A percentile compares a stretch with the other conserved stretches of the same genome.
These are phyloP conservation scores for Azolla pinnata DNA, from an alignment of 75 land plant genomes.

Conservation along the genomic window DNA sequence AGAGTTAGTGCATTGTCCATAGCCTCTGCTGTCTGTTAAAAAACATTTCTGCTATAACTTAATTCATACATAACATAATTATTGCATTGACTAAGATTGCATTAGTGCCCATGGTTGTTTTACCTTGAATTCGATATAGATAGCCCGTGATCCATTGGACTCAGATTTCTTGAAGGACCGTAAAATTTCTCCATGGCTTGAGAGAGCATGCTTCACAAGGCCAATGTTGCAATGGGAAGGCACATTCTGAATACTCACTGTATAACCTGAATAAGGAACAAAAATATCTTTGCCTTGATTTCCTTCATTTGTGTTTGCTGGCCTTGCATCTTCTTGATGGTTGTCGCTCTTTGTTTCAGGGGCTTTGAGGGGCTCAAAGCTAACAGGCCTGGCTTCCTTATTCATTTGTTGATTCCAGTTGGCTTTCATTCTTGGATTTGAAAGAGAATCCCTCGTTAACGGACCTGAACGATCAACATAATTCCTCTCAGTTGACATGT, in stretches of 20 bases:
- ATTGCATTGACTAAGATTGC: neutral
- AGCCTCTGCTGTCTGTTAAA: conserved; percentile 1
- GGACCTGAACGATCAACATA: no score
- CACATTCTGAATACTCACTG: neutral
- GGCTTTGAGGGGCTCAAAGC: neutral
- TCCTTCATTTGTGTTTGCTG: no score
- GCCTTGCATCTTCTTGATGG: no score
- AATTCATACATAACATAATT: neutral
- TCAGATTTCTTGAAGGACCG: conserved; percentile 2
- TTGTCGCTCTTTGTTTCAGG: neutral
- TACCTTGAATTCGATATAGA: conserved; percentile 1
- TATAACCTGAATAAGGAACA: neutral
- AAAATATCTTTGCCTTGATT: neutral
- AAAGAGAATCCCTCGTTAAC: neutral
- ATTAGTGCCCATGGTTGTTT: neutral
- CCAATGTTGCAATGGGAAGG: neutral
- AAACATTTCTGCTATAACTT: neutral
- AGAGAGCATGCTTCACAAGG: neutral
- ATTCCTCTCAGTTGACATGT: neutral
- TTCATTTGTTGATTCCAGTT: neutral
- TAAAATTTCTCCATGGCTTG: neutral
- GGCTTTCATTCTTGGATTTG: neutral
- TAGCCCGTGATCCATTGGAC: neutral
- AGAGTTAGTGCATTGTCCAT: neutral
- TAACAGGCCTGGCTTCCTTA: neutral